These are phyloP conservation scores for Moesziomyces antarcticus DNA, from an alignment of 1,284 basidiomycete genomes.

Conservation along the genomic window DNA sequence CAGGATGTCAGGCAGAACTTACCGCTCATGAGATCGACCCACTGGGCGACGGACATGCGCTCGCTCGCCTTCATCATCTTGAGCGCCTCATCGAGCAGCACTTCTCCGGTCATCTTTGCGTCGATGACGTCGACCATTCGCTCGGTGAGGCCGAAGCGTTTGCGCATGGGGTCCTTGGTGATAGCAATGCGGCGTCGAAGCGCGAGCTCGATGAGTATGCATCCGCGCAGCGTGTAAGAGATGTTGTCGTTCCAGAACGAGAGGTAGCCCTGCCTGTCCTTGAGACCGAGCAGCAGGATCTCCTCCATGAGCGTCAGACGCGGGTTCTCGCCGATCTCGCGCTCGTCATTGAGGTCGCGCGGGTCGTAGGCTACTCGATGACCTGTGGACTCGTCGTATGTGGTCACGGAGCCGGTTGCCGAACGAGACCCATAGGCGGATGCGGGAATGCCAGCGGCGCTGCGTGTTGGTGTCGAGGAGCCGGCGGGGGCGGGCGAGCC, in stretches of 20 bases:
- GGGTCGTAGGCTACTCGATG: conserved; percentile 87
- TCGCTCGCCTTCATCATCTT: conserved; percentile 62
- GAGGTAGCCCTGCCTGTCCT: conserved; percentile 78
- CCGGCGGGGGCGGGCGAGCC: conserved; percentile 26
- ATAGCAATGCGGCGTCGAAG: conserved; percentile 60
- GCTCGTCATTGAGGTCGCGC: conserved; percentile 82
- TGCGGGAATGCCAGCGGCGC: conserved; percentile 7
- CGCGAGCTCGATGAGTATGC: conserved; percentile 65
- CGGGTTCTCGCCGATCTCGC: conserved; percentile 81
- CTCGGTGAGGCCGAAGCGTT: conserved; percentile 45
- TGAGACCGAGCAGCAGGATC: conserved; percentile 87
- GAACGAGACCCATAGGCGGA: conserved; percentile 39
- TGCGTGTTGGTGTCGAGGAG: conserved; percentile 28
- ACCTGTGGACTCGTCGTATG: conserved; percentile 42
- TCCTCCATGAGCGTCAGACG: conserved; percentile 96
- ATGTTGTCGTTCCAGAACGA: conserved; percentile 68
- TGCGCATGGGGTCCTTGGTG: conserved; percentile 50
- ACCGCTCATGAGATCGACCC: conserved; percentile 66
- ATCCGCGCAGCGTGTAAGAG: conserved; percentile 65
- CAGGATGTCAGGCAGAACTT: neutral
- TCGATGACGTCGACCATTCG: conserved; percentile 62
- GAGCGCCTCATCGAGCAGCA: conserved; percentile 64
- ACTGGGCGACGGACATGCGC: conserved; percentile 58
- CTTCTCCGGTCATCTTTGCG: conserved; percentile 62
- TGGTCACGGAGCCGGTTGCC: conserved; percentile 48